These are phyloP conservation scores for Coemansia sp. DNA, from an alignment of 192 early-diverging fungal species.

Conservation along the genomic window DNA sequence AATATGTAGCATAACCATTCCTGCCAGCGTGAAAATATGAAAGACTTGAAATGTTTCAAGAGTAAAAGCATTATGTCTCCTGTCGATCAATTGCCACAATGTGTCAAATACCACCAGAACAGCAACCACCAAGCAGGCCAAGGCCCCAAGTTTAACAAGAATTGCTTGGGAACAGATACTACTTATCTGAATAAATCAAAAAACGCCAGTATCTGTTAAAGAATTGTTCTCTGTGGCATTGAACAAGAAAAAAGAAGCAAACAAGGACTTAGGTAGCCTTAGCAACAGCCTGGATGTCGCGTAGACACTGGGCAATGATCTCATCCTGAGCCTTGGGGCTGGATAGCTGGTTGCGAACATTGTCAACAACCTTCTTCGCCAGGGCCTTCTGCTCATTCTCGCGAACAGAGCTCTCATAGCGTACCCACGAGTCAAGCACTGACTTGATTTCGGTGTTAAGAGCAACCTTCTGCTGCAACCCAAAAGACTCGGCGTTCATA, in stretches of 20 bases:
- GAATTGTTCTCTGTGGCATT: not conserved
- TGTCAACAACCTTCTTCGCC: slow-evolving; percentile 80
- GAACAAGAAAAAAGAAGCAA: slow-evolving; percentile 2
- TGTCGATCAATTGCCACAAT: too few relatives aligned
- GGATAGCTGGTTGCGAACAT: slow-evolving; percentile 50
- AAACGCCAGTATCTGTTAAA: not conserved
- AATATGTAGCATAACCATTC: too few relatives aligned
- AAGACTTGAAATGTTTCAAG: too few relatives aligned
- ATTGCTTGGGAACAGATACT: too few relatives aligned
- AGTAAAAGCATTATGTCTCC: too few relatives aligned
- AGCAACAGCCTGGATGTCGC: slow-evolving; percentile 51
- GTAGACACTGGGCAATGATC: slow-evolving; percentile 54
- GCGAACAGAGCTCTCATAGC: slow-evolving; percentile 90
- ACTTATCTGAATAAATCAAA: too few relatives aligned
- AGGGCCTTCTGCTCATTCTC: slow-evolving; percentile 91
- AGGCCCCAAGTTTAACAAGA: too few relatives aligned
- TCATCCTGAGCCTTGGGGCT: slow-evolving; percentile 53
- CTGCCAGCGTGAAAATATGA: too few relatives aligned
- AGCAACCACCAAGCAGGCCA: too few relatives aligned
- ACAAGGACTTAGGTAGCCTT: slow-evolving; percentile 29
- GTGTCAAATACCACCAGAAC: too few relatives aligned
- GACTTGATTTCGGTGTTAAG: slow-evolving; percentile 80
- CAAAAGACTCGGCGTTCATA: slow-evolving; percentile 92
- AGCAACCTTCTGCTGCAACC: slow-evolving; percentile 88
- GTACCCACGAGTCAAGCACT: slow-evolving; percentile 94